These are phyloP conservation scores for Periconia macrospinosa DNA, from an alignment of 2,329 filamentous ascomycete genomes.

Conservation along the genomic window DNA sequence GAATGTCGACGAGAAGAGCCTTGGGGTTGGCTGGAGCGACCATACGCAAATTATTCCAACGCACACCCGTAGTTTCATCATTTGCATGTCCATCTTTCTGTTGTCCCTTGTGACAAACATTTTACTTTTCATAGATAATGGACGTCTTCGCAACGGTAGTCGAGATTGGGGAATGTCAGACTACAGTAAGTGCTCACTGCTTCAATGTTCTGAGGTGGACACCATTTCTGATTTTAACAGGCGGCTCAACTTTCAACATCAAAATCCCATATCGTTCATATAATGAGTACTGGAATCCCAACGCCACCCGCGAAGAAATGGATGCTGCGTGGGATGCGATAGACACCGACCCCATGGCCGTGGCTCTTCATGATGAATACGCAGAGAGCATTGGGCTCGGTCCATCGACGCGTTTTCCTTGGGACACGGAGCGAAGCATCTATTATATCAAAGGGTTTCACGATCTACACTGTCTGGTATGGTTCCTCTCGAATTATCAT, in stretches of 20 bases:
- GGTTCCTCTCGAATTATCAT: not conserved
- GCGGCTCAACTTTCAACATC: slow-evolving; percentile 31
- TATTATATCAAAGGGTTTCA: slow-evolving; percentile 41
- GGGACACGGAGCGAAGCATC: slow-evolving; percentile 38
- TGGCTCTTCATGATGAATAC: slow-evolving; percentile 33
- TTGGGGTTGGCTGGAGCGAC: slow-evolving; percentile 25
- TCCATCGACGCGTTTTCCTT: slow-evolving; percentile 34
- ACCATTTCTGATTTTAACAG: slow-evolving; percentile 8
- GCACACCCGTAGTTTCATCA: slow-evolving; percentile 27
- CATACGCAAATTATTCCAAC: slow-evolving; percentile 29
- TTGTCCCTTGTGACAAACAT: slow-evolving; percentile 34
- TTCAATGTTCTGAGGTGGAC: no score
- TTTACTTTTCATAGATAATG: slow-evolving; percentile 30
- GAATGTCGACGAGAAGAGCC: slow-evolving; percentile 24
- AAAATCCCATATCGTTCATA: slow-evolving; percentile 27
- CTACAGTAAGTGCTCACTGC: slow-evolving; percentile 26
- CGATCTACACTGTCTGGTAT: slow-evolving; percentile 38
- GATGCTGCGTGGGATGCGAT: slow-evolving; percentile 39
- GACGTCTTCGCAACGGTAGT: slow-evolving; percentile 16
- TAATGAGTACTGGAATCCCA: slow-evolving; percentile 35
- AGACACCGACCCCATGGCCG: slow-evolving; percentile 35
- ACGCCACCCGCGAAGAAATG: slow-evolving; percentile 25
- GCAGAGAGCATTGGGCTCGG: slow-evolving; percentile 24
- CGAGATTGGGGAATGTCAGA: slow-evolving; percentile 19
- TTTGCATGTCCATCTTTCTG: slow-evolving; percentile 30